phyloP scores from a whole-genome alignment of 495 filamentous ascomycete genomes.

The Penicillium cinerascens region DNA sequence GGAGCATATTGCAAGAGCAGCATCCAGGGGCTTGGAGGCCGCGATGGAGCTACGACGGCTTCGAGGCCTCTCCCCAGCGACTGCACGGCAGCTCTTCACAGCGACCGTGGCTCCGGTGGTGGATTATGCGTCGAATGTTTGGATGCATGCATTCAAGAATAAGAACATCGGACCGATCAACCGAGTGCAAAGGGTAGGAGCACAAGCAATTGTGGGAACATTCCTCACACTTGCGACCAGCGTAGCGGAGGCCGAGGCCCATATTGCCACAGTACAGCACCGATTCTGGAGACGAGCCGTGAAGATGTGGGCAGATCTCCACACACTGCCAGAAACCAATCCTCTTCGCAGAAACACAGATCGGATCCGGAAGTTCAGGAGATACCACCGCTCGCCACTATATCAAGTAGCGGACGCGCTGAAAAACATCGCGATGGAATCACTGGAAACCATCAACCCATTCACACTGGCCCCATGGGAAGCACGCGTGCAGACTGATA shows the following conservation, averaged over 20 bases:
- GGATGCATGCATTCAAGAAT: constrained; percentile 26
- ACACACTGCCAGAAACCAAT: constrained; percentile 21
- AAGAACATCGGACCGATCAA: constrained; percentile 18
- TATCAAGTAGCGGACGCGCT: constrained; percentile 12
- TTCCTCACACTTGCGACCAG: constrained; percentile 14
- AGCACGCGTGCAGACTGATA: constrained; percentile 5
- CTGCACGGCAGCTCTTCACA: constrained; percentile 10
- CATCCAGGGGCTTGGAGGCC: constrained; percentile 28
- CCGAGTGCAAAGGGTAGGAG: constrained; percentile 28
- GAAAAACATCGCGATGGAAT: constrained; percentile 12
- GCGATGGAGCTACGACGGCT: constrained; percentile 31
- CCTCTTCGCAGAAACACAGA: constrained; percentile 17
- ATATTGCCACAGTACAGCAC: constrained; percentile 18
- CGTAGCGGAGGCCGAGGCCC: constrained; percentile 9
- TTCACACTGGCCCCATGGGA: constrained; percentile 9
- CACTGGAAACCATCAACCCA: constrained; percentile 13
- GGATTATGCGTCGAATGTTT: constrained; percentile 34
- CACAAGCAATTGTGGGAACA: constrained; percentile 29
- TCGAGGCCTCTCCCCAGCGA: constrained; percentile 24
- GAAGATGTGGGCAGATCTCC: constrained; percentile 24
- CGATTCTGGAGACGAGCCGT: constrained; percentile 23
- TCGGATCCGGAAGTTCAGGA: constrained; percentile 11
- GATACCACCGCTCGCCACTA: constrained; percentile 13
- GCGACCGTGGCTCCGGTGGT: constrained; percentile 24
- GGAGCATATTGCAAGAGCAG: constrained; percentile 7